Base-by-base conservation (phyloP, 2,329 filamentous ascomycete species). In the Trichoderma breve region DNA sequence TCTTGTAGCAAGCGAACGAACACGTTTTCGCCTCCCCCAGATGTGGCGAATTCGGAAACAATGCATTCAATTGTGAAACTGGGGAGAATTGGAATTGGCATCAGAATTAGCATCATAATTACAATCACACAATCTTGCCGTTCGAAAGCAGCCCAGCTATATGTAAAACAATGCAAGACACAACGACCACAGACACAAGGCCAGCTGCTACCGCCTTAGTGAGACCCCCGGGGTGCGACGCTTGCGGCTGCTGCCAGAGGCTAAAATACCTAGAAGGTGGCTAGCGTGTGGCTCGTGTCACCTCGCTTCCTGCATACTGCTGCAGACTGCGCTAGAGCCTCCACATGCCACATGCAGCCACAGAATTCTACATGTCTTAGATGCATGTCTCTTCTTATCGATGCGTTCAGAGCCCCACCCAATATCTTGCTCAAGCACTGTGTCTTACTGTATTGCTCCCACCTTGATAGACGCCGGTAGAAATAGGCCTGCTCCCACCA, bases 401-500 rank as follows among this genome's bases (percentile, higher is more conserved):
- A 71, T 71, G 70, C 70, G 28, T 67, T 47, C 62, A 30, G 53
- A 26, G 34, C 26, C 36, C 62, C 28, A 57, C 47, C 53, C 14
- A 43, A n/a, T 8, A 43, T 47, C 36, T 21, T 9, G 15, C 18
- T 21, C 14, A 32, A 4, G 32, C 65, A 72, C 71, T 72, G 71
- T 72, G 26, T n/a, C 34, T 39, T 15, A 72, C 71, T 72, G 71
- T 72, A 28, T 24, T 15, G 32, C 32, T 70, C 65, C 65, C 71
- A 57, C 65, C 71, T 63, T 39, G 15, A 43, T 36, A 57, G 53
- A 62, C 43, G 66, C 66, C 36, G 39, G 57, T 70, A 70, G 74
- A 75, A 76, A 76, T 75, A 74, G 57, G 32, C 60, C 55, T 73
- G 51, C 66, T 73, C 62, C 55, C 73, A 63, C 55, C 73, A 63